These are phyloP conservation scores for Cupressus sempervirens DNA, from an alignment of 75 land plant species.

Conservation along the genomic window DNA sequence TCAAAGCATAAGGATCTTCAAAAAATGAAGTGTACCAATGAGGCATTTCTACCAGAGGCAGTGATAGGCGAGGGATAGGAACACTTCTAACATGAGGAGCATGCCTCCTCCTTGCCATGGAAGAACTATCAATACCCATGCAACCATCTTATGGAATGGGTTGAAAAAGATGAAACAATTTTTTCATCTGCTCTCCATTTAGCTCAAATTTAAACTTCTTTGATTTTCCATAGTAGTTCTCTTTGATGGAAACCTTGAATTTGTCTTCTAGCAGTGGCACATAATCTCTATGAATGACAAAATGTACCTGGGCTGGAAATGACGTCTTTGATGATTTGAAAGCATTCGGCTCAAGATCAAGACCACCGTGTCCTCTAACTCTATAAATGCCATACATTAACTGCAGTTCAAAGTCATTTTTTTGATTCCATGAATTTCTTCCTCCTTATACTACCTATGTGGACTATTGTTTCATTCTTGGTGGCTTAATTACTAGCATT, in stretches of 20 bases:
- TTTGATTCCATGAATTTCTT: too few species aligned
- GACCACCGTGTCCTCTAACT: constrained; percentile 41
- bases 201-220: constrained; percentile 29
- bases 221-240: constrained; percentile 24
- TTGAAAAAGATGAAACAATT: background rate
- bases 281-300: constrained; percentile 27
- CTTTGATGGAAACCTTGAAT: constrained; percentile 36
- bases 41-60: background rate
- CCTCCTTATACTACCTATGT: too few species aligned
- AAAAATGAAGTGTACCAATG: background rate
- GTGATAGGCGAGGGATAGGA: background rate
- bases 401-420: constrained; percentile 43
- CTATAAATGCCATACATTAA: constrained; percentile 53
- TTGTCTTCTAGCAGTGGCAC: constrained; percentile 35
- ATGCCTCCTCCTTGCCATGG: background rate
- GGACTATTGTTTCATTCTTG: too few species aligned
- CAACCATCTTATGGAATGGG: background rate
- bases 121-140: background rate
- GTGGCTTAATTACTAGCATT: too few species aligned
- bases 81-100: background rate
- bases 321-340: constrained; percentile 18
- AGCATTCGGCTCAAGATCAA: constrained; percentile 41
- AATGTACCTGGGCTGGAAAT: constrained; percentile 57
- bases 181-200: constrained; percentile 21
- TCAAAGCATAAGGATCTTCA: background rate